Evolutionary conservation across 2,329 filamentous ascomycete species (phyloP), one percentile per base, ranked within the genome.

Genomic region (Dothidotthia symphoricarpi): DNA sequence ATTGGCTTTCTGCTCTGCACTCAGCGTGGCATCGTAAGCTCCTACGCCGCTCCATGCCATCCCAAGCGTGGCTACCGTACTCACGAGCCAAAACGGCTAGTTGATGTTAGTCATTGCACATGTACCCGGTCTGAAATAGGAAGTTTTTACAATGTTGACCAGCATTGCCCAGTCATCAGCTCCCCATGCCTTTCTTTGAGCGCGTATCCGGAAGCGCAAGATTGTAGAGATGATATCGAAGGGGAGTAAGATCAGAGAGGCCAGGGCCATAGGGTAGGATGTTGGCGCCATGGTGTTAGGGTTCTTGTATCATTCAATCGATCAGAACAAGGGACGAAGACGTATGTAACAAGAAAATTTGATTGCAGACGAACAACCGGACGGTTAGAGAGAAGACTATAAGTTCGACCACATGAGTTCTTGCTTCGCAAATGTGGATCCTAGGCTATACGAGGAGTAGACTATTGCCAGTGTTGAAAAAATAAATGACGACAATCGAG

Each of bases 91-190:
- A 16, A 46, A 46, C 2, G 43, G 43, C 43, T 46, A 15, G 12
- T 6, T 30, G 15, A n/a, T 17, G 19, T 16, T 13, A 11, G 16
- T 41, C 26, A 39, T 28, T 15, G 25, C 28, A 13, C 17, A 26
- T 2, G 3, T 4, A 6, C 3, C 8, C 3, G 24, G 9, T 22
- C 14, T 13, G 28, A 3, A 8, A 13, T 8, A 19, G 24, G 12
- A 13, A 13, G 15, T 14, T 8, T 32, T 26, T 39, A 46, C 43
- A 12, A 46, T 31, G 19, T 46, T 46, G 16, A 39, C 36, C 36
- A 46, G 30, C 43, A 46, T 46, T 26, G 43, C 43, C 43, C 43
- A 46, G 38, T 46, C 43, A n/a, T 46, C 43, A 16, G 33, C 25
- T 24, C 43, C 43, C 43, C 43, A 46, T 31, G 43, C 43, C 14